Conservation (phyloP, 108 stramenopile species). For the Schizochytrium sp. region DNA sequence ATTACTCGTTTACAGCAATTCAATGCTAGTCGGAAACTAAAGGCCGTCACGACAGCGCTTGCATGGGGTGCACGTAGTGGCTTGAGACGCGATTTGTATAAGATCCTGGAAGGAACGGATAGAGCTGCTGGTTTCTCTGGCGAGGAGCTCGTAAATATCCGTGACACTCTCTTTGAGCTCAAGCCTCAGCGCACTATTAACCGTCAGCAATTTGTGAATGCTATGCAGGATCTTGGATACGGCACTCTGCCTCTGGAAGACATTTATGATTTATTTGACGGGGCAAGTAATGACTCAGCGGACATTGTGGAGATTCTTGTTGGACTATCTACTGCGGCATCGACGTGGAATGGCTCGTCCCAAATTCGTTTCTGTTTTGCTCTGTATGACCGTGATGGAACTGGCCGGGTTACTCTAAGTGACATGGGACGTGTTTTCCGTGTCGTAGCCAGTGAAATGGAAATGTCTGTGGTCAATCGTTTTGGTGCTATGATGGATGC, state of each 20-base stretch:
- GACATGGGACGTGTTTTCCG: constrained; percentile 6
- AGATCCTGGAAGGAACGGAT: constrained; percentile 51
- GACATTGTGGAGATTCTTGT: constrained; percentile 53
- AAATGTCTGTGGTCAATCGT: not conserved
- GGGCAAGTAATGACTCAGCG: not conserved
- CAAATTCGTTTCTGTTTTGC: constrained; percentile 54
- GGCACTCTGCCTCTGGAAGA: constrained; percentile 12
- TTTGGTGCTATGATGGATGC: not conserved
- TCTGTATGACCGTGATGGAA: constrained; percentile 54
- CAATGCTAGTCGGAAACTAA: constrained; percentile 28
- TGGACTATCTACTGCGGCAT: constrained; percentile 44
- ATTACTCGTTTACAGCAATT: not conserved
- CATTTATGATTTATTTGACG: constrained; percentile 46
- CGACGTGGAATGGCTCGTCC: constrained; percentile 44
- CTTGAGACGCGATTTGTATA: constrained; percentile 29
- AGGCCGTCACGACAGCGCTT: constrained; percentile 27
- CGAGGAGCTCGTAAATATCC: constrained; percentile 31
- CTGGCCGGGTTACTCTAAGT: constrained; percentile 18
- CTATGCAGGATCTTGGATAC: constrained; percentile 37
- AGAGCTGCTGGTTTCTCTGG: not conserved
- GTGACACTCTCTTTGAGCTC: constrained; percentile 45
- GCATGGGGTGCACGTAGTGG: constrained; percentile 42
- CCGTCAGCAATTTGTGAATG: constrained; percentile 4
- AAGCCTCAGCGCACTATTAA: not conserved
- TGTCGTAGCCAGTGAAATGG: constrained; percentile 52